Percentiles rank a stretch among this genome's conserved stretches.
Conservation (phyloP, 1,284 basidiomycete species). For the Heterobasidion occidentale region DNA sequence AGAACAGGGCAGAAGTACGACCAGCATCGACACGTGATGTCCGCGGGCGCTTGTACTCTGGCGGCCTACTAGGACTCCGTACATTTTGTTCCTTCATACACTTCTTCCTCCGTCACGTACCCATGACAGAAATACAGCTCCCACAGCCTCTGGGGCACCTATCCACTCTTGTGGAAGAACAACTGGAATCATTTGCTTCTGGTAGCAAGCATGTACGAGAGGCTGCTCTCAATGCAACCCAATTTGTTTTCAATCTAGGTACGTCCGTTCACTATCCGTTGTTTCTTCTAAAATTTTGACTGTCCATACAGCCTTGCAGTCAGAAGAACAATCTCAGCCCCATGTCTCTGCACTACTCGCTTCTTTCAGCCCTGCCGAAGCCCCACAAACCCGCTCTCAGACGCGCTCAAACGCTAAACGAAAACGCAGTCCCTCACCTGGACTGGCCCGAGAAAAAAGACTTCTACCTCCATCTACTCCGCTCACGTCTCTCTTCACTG, state of each 20-base stretch:
- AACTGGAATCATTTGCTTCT: conserved; percentile 44
- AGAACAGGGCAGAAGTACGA: no score
- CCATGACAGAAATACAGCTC: conserved; percentile 5
- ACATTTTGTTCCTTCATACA: not conserved
- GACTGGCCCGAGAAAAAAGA: conserved; percentile 20
- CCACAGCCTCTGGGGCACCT: conserved; percentile 39
- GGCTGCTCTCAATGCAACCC: conserved; percentile 61
- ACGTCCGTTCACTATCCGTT: conserved; percentile 16
- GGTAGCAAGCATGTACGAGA: conserved; percentile 50
- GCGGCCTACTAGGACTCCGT: not conserved
- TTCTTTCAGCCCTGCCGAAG: conserved; percentile 52
- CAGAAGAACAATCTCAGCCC: conserved; percentile 58
- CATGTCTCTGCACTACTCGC: conserved; percentile 64
- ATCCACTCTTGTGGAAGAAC: conserved; percentile 44
- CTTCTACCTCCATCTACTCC: conserved; percentile 61
- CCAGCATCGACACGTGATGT: no score
- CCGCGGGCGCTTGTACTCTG: not conserved
- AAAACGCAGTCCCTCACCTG: conserved; percentile 31
- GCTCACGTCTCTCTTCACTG: conserved; percentile 64
- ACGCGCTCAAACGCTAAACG: conserved; percentile 32
- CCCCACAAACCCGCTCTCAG: conserved; percentile 68
- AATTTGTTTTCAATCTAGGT: conserved; percentile 81
- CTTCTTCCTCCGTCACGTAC: not conserved
- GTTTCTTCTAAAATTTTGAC: not conserved
- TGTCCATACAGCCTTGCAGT: conserved; percentile 39